phyloP scores from a whole-genome alignment of 371 early-diverging fungal genomes.

The Circinella minor region DNA sequence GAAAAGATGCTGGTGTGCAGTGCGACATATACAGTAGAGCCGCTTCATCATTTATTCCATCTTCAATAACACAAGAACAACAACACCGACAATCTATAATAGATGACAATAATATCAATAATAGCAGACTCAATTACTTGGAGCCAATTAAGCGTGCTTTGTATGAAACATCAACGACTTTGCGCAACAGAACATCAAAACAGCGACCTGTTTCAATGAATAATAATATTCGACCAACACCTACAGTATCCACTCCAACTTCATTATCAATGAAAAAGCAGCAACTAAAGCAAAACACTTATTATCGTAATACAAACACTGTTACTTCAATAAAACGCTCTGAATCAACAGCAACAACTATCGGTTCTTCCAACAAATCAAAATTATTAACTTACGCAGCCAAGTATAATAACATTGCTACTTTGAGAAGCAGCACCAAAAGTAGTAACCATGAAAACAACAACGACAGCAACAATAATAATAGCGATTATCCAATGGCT shows the following conservation, averaged over 20 bases:
- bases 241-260: conserved; percentile 2
- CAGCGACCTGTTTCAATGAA: not conserved
- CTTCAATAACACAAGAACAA: not conserved
- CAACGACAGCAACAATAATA: too few species aligned
- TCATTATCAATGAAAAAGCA: not conserved
- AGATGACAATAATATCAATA: not conserved
- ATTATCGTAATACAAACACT: not conserved
- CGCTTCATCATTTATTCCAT: not conserved
- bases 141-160: not conserved
- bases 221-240: not conserved
- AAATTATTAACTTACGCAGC: conserved; percentile 3
- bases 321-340: not conserved
- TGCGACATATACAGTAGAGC: not conserved
- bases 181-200: not conserved
- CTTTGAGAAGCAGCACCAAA: too few species aligned
- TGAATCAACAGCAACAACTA: not conserved
- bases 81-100: not conserved
- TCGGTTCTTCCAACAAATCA: not conserved
- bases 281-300: not conserved
- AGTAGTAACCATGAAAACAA: too few species aligned
- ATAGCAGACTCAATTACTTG: not conserved
- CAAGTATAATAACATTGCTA: not conserved
- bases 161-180: not conserved
- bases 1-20: not conserved
- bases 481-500: not conserved